phyloP scores from a whole-genome alignment of 495 filamentous ascomycete species.

The Staphylotrichum tortipilum region DNA sequence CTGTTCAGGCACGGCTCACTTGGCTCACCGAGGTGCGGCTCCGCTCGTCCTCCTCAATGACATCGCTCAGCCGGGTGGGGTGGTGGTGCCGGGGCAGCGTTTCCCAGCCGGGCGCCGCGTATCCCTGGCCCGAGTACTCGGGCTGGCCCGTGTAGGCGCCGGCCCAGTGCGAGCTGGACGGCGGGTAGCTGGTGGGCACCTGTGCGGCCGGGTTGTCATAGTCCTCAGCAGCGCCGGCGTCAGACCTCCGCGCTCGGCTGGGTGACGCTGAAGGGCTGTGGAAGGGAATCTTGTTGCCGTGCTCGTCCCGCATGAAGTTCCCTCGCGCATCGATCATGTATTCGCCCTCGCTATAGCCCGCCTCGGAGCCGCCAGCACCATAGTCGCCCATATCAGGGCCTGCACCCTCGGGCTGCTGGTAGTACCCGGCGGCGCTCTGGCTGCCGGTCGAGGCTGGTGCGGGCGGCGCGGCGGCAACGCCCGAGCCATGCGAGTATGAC shows the following conservation, averaged over 20 bases:
- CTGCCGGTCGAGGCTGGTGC: conserved; percentile 20
- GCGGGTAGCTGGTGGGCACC: conserved; percentile 28
- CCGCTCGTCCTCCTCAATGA: conserved; percentile 75
- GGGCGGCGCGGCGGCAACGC: conserved; percentile 13
- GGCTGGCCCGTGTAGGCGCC: conserved; percentile 23
- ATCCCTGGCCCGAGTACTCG: conserved; percentile 51
- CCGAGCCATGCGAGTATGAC: conserved; percentile 30
- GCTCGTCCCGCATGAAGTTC: conserved; percentile 36
- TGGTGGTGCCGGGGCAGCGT: conserved; percentile 81
- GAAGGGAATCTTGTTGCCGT: conserved; percentile 40
- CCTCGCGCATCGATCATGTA: conserved; percentile 46
- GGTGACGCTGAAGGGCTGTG: conserved; percentile 24
- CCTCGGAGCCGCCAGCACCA: conserved; percentile 41
- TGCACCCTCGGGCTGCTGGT: conserved; percentile 20
- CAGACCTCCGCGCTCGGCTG: conserved; percentile 28
- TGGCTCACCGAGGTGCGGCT: conserved; percentile 50
- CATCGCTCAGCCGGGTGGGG: conserved; percentile 88
- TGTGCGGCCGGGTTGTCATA: conserved; percentile 36
- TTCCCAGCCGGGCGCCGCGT: conserved; percentile 69
- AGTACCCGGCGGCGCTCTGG: conserved; percentile 9
- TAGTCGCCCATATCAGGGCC: conserved; percentile 22
- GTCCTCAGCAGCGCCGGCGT: conserved; percentile 42
- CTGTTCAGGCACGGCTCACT: conserved; percentile 34
- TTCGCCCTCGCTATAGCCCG: conserved; percentile 49
- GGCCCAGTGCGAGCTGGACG: conserved; percentile 27